Percentiles rank a stretch among this genome's conserved stretches.
phyloP scores from a whole-genome alignment of 108 stramenopile species.

The Halocafeteria seosinensis region DNA sequence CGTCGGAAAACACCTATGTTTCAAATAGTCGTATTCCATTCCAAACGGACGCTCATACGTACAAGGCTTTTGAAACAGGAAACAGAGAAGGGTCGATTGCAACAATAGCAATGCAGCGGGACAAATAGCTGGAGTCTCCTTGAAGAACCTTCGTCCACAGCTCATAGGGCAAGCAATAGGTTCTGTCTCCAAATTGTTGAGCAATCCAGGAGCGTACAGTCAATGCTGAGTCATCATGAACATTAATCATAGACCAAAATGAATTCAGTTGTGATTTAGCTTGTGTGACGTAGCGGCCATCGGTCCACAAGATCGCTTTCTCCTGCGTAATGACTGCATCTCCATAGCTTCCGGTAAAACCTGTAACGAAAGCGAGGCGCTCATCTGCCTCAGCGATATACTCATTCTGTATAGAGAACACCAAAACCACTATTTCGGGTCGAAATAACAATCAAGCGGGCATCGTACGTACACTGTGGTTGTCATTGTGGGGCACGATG shows the following conservation, averaged over 20 bases:
- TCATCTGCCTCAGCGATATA: conserved; percentile 73
- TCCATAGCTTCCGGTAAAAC: conserved; percentile 81
- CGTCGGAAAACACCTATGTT: too few relatives aligned
- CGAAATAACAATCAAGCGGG: background rate
- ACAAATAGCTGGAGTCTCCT: conserved; percentile 8
- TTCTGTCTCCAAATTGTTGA: background rate
- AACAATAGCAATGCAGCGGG: background rate
- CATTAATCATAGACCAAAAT: conserved; percentile 58
- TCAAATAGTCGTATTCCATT: too few relatives aligned
- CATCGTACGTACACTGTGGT: conserved; percentile 36
- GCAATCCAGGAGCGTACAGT: conserved; percentile 20
- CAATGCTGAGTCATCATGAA: conserved; percentile 19
- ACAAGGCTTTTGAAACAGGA: too few relatives aligned
- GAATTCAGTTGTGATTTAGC: conserved; percentile 53
- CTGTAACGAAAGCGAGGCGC: conserved; percentile 62
- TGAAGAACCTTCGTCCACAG: conserved; percentile 1
- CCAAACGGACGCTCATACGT: too few relatives aligned
- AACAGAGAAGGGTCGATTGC: too few relatives aligned
- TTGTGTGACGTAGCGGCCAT: conserved; percentile 84
- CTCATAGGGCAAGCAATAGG: background rate
- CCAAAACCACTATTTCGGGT: background rate
- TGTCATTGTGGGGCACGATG: conserved; percentile 63
- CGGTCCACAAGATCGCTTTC: conserved; percentile 70
- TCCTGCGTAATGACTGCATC: conserved; percentile 60
- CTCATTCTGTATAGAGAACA: conserved; percentile 39